These are phyloP conservation scores for Aspergillus hancockii DNA, from an alignment of 495 filamentous ascomycete genomes.

Conservation along the genomic window DNA sequence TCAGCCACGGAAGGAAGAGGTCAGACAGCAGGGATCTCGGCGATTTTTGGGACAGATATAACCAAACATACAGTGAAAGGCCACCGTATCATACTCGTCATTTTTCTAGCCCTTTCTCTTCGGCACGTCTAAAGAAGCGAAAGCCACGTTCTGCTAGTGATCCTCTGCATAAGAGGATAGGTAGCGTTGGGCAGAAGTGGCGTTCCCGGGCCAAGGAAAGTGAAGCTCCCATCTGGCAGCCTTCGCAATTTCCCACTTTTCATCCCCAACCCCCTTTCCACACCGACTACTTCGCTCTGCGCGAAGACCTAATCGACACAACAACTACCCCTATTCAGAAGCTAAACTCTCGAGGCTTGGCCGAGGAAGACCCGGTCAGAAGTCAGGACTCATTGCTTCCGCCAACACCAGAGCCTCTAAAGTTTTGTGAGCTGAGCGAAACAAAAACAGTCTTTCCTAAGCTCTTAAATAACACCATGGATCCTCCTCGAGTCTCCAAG, in stretches of 20 bases:
- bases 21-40: neutral
- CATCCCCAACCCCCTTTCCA: neutral
- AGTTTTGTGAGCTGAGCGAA: neutral
- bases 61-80: neutral
- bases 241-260: neutral
- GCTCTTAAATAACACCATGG: conserved; percentile 17
- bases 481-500: conserved; percentile 29
- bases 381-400: conserved; percentile 9
- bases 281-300: neutral
- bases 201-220: neutral
- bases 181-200: neutral
- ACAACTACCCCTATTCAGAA: neutral
- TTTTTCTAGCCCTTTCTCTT: neutral
- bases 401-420: neutral
- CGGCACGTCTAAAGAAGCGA: conserved; percentile 4
- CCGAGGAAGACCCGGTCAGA: neutral
- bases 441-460: neutral
- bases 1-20: conserved; percentile 7
- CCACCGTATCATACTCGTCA: neutral
- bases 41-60: neutral
- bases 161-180: neutral
- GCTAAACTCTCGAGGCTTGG: neutral
- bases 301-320: neutral
- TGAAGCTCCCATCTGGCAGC: neutral
- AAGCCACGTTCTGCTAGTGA: conserved; percentile 10